Evolutionary conservation across 164 flowering plant genomes (phyloP), one percentile per base, ranked within the genome.

Genomic region (Tetracentron sinense): DNA sequence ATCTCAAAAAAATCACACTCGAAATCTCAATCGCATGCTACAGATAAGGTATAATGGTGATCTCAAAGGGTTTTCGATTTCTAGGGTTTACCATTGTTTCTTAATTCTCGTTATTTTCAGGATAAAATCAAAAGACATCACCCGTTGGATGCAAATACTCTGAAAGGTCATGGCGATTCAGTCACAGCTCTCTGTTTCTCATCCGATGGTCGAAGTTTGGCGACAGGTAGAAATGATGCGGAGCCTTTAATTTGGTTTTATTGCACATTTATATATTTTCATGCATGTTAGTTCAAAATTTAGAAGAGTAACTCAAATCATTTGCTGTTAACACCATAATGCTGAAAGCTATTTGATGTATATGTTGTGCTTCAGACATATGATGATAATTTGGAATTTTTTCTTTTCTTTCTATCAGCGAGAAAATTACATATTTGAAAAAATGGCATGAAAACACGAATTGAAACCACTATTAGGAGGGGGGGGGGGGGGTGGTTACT

Each of bases 151-250:
- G 68, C 82, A 67, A 95, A 95, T 67, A 90, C 97, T 29, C 66
- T 95, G 72, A 95, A 95, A 81, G 99, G 99, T 35, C 99, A 95
- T 33, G 85, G 88, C 0, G 99, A 92, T 77, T 54, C 90, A 3
- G 91, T 95, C 14, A 78, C 80, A 0, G 88, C 82, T 4, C 60
- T 95, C 11, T 84, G 86, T 55, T 95, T 95, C 77, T 92, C 96
- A 8, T 46, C 86, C 12, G 90, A 92, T 67, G 94, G 84, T 11
- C 76, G 76, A 49, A 79, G 71, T 76, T 83, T 95, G 81, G 99
- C 94, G 2, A 92, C 99, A 28, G 92, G 97, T 95, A 53, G 22
- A 48, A 76, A 56, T 56, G 29, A 0, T 52, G 8, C 33, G 38
- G 4, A 26, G 52, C 48, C 55, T 58, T 20, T 21, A 0, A 8